Conservation (phyloP, 2,329 filamentous ascomycete genomes). For the Orbilia oligospora region DNA sequence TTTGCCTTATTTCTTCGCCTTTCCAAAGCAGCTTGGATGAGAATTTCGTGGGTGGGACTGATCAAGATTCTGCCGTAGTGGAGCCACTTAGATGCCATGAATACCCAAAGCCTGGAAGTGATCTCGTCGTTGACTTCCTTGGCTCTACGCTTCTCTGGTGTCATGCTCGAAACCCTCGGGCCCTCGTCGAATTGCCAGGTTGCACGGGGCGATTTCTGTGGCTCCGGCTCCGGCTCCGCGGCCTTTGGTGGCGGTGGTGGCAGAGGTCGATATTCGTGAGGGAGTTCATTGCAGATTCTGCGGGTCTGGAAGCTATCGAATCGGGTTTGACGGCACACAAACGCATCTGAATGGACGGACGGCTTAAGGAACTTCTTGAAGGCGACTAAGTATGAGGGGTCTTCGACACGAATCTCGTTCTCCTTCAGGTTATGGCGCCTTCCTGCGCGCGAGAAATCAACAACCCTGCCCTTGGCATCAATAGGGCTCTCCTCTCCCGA, state of each 20-base stretch:
- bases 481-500: constrained; percentile 56
- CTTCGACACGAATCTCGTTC: constrained; percentile 67
- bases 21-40: constrained; percentile 66
- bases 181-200: constrained; percentile 74
- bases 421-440: constrained; percentile 59
- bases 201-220: constrained; percentile 69
- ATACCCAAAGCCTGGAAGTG: constrained; percentile 74
- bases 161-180: constrained; percentile 80
- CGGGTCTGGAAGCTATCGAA: constrained; percentile 90
- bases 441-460: constrained; percentile 26
- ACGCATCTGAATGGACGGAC: constrained; percentile 79
- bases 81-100: constrained; percentile 75
- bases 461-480: constrained; percentile 41
- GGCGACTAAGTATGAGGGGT: constrained; percentile 88
- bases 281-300: constrained; percentile 84
- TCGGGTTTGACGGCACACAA: constrained; percentile 85
- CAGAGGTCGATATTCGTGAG: constrained; percentile 83
- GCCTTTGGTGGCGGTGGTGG: constrained; percentile 72
- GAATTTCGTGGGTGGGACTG: constrained; percentile 68
- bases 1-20: constrained; percentile 62
- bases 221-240: constrained; percentile 76
- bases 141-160: constrained; percentile 73
- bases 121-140: constrained; percentile 66
- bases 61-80: constrained; percentile 75
- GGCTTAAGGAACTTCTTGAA: constrained; percentile 82